phyloP scores from a whole-genome alignment of 345 rosid species.

The Chamaenerion angustifolium region DNA sequence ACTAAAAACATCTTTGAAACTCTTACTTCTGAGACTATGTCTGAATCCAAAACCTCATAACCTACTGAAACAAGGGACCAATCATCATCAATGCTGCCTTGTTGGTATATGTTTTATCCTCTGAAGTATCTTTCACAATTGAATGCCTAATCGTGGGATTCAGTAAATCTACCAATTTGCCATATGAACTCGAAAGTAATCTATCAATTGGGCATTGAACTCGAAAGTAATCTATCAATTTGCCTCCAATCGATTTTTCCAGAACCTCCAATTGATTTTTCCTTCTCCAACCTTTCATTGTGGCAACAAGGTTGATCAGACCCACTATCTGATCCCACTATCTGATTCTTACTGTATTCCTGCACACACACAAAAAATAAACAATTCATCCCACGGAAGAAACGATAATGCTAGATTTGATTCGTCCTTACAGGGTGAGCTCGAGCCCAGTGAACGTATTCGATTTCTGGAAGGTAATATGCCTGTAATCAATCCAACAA shows the following conservation, averaged over 20 bases:
- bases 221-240: too few relatives aligned
- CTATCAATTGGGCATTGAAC: too few relatives aligned
- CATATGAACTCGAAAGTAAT: too few relatives aligned
- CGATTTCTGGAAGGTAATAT: slow-evolving; percentile 91
- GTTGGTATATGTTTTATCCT: too few relatives aligned
- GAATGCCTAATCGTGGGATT: too few relatives aligned
- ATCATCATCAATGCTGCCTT: slow-evolving; percentile 1
- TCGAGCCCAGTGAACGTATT: slow-evolving; percentile 90
- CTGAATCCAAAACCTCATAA: slow-evolving; percentile 23
- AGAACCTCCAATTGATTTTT: slow-evolving; percentile 66
- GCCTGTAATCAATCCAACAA: slow-evolving; percentile 32
- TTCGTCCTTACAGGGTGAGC: slow-evolving; percentile 62
- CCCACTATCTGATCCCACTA: too few relatives aligned
- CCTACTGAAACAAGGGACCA: slow-evolving; percentile 11
- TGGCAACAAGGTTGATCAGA: slow-evolving; percentile 79
- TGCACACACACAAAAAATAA: slow-evolving; percentile 15
- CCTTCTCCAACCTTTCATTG: slow-evolving; percentile 97
- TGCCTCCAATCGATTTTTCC: slow-evolving; percentile 88
- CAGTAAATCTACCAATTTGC: too few relatives aligned
- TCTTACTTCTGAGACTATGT: slow-evolving; percentile 19
- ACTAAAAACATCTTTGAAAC: slow-evolving; percentile 37
- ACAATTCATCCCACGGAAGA: too few relatives aligned
- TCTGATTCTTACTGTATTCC: slow-evolving; percentile 74
- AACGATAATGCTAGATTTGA: neutral
- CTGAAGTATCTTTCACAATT: too few relatives aligned